These are phyloP conservation scores for Yamadazyma laniorum DNA, from an alignment of 805 yeast genomes.

Conservation along the genomic window DNA sequence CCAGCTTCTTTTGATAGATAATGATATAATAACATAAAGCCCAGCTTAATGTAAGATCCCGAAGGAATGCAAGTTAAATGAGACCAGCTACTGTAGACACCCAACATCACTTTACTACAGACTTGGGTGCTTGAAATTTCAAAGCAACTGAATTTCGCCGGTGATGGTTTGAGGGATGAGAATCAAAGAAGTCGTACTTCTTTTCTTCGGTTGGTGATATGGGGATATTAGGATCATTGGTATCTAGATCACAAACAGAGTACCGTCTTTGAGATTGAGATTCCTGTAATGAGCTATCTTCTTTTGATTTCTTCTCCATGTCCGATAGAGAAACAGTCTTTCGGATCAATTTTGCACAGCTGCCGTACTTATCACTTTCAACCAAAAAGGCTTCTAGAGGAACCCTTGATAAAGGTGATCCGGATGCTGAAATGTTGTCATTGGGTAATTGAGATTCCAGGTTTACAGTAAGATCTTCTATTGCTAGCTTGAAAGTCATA, in stretches of 20 bases:
- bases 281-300: neutral
- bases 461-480: neutral
- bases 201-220: conserved; percentile 8
- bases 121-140: conserved; percentile 40
- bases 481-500: conserved; percentile 8
- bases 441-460: neutral
- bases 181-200: conserved; percentile 1
- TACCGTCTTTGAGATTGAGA: conserved; percentile 8
- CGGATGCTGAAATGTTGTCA: neutral
- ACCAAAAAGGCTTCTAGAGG: conserved; percentile 7
- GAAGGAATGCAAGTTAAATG: no score
- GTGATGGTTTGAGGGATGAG: conserved; percentile 26
- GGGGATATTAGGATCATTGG: conserved; percentile 4
- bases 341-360: neutral
- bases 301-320: neutral
- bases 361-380: neutral
- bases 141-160: conserved; percentile 48
- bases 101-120: neutral
- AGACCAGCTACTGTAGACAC: no score
- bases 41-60: no score
- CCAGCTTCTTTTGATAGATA: no score
- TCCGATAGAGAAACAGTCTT: conserved; percentile 5
- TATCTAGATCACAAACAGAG: conserved; percentile 16
- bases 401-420: conserved; percentile 3
- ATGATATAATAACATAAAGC: no score